Evolutionary conservation across 495 filamentous ascomycete genomes (phyloP).

Genomic region (Venustampulla echinocandica): DNA sequence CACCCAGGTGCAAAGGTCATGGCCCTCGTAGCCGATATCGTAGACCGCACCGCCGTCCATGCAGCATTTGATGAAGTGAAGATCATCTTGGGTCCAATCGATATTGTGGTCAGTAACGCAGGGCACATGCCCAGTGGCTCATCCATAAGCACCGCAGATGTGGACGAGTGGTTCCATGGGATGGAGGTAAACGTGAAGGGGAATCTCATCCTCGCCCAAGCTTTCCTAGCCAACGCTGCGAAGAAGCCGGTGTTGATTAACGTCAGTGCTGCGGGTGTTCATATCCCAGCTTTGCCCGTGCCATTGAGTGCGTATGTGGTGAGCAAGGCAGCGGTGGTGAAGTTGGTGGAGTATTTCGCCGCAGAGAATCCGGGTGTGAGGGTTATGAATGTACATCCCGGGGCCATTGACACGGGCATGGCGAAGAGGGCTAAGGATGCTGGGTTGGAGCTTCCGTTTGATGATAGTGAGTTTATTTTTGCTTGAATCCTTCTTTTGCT

Average conservation of each 20-base stretch:
- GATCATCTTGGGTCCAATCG: slow-evolving; percentile 15
- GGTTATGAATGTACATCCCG: slow-evolving; percentile 27
- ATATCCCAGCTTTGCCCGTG: slow-evolving; percentile 5
- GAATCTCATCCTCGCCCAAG: slow-evolving; percentile 23
- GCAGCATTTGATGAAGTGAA: neutral
- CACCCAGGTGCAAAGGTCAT: neutral
- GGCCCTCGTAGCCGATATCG: neutral
- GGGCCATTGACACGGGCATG: slow-evolving; percentile 33
- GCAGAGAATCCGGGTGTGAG: slow-evolving; percentile 24
- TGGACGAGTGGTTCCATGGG: slow-evolving; percentile 21
- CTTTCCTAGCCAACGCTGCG: slow-evolving; percentile 22
- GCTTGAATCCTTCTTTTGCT: neutral
- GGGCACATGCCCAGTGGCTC: slow-evolving; percentile 13
- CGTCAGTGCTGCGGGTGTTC: slow-evolving; percentile 15
- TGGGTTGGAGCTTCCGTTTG: slow-evolving; percentile 26
- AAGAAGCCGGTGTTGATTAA: slow-evolving; percentile 15
- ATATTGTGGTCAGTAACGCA: slow-evolving; percentile 31
- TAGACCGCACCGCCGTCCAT: neutral
- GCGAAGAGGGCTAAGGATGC: slow-evolving; percentile 17
- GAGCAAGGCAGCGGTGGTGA: slow-evolving; percentile 28
- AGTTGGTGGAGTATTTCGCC: slow-evolving; percentile 29
- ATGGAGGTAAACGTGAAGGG: slow-evolving; percentile 32
- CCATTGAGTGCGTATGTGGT: slow-evolving; percentile 30
- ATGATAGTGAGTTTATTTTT: slow-evolving; percentile 26
- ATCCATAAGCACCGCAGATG: slow-evolving; percentile 19